Evolutionary conservation across 2,329 filamentous ascomycete species (phyloP), one percentile per base, ranked within the genome.

Genomic region (Ploettnerulaceae sp.): DNA sequence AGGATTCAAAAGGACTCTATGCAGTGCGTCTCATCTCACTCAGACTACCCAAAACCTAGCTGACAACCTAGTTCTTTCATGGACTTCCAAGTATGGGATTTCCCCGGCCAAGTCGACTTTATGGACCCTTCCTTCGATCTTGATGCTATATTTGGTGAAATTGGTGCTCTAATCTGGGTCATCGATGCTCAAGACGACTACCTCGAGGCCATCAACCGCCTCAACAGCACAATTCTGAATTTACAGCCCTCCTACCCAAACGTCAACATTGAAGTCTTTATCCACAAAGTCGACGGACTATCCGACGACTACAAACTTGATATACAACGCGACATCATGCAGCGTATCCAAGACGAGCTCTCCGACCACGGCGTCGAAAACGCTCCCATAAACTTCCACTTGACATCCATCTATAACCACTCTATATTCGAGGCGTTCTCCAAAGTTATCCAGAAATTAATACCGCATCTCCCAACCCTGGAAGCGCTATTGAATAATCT

Each of bases 181-280:
- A 95, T 98, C 49, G 93, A 98, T 64, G 91, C 93, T 0, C 93
- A 98, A 67, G 93, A 98, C 64, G 93, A 98, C 66, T 98, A 97
- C 64, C 79, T 95, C 45, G 89, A 96, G 65, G 87, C 90, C 14
- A 87, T 98, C 37, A 80, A 81, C 44, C 83, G 88, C 7, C 79
- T 98, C 21, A 95, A 95, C 67, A 75, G 81, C 45, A 95, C 90
- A 6, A 95, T 97, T 53, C 74, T 96, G 48, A 87, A 89, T 55
- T 79, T 98, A 1, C 88, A 95, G 64, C 82, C 89, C 56, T 82
- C 81, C 51, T 96, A 95, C 63, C 90, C 91, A 2, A 84, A 88
- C 63, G 93, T 97, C 69, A 95, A 96, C 67, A 86, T 98, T 56
- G 91, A 97, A 65, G 91, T 98, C 40, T 97, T 98, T 67, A 95